These are phyloP conservation scores for Pestalotiopsis sp. DNA, from an alignment of 2,329 filamentous ascomycete species.

Conservation along the genomic window DNA sequence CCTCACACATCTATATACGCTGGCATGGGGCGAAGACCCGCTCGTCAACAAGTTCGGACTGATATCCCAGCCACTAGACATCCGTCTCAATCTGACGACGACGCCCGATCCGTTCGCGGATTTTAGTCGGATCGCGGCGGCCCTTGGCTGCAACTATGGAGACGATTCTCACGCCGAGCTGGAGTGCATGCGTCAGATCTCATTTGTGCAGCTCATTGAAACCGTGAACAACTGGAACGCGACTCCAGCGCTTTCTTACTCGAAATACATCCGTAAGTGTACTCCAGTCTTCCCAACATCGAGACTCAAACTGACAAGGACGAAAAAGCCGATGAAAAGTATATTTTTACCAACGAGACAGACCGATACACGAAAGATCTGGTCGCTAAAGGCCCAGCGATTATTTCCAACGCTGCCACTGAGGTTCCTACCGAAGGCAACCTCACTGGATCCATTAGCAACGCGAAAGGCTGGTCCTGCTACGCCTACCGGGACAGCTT, in stretches of 20 bases:
- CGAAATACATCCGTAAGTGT: not conserved
- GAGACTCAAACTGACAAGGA: not conserved
- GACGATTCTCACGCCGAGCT: not conserved
- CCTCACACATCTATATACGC: not conserved
- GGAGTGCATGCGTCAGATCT: conserved; percentile 7
- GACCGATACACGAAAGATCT: not conserved
- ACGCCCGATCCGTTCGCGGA: conserved; percentile 6
- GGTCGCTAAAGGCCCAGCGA: not conserved
- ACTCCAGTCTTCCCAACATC: not conserved
- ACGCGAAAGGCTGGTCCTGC: not conserved
- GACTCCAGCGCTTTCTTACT: not conserved
- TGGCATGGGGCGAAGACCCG: conserved; percentile 5
- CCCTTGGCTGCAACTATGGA: conserved; percentile 5
- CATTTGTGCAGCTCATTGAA: conserved; percentile 1
- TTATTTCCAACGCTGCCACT: not conserved
- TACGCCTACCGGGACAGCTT: not conserved
- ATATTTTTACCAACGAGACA: conserved; percentile 2
- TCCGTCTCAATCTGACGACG: conserved; percentile 1
- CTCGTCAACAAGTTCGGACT: conserved; percentile 5
- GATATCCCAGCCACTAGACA: not conserved
- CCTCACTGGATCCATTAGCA: not conserved
- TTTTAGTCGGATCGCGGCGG: not conserved
- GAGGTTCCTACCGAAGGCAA: conserved; percentile 1
- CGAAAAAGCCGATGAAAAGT: conserved; percentile 1
- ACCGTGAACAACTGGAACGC: not conserved